Percentiles rank a stretch among this genome's conserved stretches.
phyloP scores from a whole-genome alignment of 2,329 filamentous ascomycete species.

The Monosporascus sp. region DNA sequence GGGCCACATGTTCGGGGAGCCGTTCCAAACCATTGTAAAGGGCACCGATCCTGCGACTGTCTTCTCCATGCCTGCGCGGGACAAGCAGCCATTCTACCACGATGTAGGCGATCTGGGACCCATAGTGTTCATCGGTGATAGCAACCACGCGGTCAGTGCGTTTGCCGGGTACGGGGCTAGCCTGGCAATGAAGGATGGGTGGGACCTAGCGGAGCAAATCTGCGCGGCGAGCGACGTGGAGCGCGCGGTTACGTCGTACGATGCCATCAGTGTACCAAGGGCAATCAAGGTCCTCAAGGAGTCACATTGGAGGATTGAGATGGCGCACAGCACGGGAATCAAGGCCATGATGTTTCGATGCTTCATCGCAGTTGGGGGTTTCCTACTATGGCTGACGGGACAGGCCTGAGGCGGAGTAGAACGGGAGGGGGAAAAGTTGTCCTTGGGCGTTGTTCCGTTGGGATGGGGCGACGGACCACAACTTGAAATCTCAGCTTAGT shows the following conservation, averaged over 20 bases:
- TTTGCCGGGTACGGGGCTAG: constrained; percentile 47
- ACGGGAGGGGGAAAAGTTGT: no score
- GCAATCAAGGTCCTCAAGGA: constrained; percentile 20
- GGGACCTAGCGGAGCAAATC: constrained; percentile 40
- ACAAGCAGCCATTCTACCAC: constrained; percentile 41
- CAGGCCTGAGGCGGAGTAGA: no score
- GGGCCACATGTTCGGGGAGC: constrained; percentile 31
- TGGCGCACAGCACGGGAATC: no score
- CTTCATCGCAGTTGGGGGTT: no score
- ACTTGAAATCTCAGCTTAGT: no score
- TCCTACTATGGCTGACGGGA: no score
- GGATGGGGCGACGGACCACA: no score
- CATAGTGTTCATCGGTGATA: constrained; percentile 44
- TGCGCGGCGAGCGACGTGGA: constrained; percentile 20
- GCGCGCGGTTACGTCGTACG: constrained; percentile 29
- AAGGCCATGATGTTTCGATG: no score
- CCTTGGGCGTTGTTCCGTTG: no score
- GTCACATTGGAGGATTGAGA: background rate
- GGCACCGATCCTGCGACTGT: constrained; percentile 33
- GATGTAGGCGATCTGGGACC: constrained; percentile 11
- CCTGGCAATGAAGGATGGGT: constrained; percentile 41
- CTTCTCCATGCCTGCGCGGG: constrained; percentile 35
- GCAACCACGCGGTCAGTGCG: constrained; percentile 45
- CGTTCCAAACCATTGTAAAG: constrained; percentile 35
- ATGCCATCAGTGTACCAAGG: constrained; percentile 30